Percentiles rank a stretch among this genome's conserved stretches.
These are phyloP conservation scores for Fusarium scirpi DNA, from an alignment of 2,329 filamentous ascomycete species.

Conservation along the genomic window DNA sequence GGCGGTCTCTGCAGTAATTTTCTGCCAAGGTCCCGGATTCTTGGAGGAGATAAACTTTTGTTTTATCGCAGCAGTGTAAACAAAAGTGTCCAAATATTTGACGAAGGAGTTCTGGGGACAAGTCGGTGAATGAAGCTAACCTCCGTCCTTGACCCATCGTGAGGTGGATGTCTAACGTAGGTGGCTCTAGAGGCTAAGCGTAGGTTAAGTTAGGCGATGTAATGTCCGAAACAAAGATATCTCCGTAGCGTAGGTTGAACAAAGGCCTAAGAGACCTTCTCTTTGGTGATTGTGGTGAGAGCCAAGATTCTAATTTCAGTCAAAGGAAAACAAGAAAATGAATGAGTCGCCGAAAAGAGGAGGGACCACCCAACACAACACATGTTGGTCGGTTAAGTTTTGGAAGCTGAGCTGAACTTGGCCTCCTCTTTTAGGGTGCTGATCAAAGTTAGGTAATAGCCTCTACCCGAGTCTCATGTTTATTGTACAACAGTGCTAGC, in stretches of 20 bases:
- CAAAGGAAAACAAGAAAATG: neutral
- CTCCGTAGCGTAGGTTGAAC: neutral
- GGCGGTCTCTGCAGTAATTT: constrained; percentile 2
- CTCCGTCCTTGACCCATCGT: neutral
- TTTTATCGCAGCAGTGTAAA: constrained; percentile 21
- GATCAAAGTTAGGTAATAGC: neutral
- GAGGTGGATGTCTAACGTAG: neutral
- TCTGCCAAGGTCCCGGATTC: neutral
- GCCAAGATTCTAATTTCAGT: constrained; percentile 9
- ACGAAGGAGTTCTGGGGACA: constrained; percentile 22
- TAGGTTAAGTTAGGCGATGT: neutral
- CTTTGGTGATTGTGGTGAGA: neutral
- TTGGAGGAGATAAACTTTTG: constrained; percentile 2
- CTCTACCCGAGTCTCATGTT: neutral
- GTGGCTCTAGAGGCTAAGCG: neutral
- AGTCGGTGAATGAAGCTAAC: neutral
- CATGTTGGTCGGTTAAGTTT: neutral
- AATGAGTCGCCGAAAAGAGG: neutral
- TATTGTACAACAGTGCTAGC: neutral
- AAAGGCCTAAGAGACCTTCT: neutral
- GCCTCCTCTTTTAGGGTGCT: neutral
- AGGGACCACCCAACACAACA: neutral
- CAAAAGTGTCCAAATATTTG: constrained; percentile 31
- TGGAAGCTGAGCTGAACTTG: neutral
- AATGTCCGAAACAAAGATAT: constrained; percentile 1